Evolutionary conservation across 495 filamentous ascomycete genomes (phyloP).

Genomic region (Neurospora discreta): DNA sequence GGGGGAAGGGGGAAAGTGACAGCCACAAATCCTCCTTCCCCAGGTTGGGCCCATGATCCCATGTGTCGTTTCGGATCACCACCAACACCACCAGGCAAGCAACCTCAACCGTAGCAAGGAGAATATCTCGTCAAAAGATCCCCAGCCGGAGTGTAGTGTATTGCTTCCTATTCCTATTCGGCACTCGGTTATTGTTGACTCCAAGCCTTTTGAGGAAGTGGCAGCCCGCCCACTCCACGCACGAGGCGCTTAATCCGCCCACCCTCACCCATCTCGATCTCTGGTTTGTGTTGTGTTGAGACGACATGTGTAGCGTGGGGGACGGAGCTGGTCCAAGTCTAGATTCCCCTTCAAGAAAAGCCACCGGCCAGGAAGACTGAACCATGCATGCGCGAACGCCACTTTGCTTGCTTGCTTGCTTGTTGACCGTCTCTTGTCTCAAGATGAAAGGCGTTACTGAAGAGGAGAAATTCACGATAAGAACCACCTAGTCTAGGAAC

Average conservation of each 20-base stretch:
- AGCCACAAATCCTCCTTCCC: neutral
- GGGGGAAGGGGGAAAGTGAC: neutral
- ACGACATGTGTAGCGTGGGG: neutral
- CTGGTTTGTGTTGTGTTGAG: neutral
- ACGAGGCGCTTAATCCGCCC: neutral
- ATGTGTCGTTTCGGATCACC: neutral
- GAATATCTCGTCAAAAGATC: neutral
- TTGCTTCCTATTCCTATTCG: neutral
- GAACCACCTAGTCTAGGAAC: neutral
- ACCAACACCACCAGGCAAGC: neutral
- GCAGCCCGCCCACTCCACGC: neutral
- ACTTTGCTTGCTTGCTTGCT: neutral
- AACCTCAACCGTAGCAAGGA: neutral
- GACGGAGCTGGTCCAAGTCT: neutral
- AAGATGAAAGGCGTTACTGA: neutral
- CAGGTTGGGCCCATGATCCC: neutral
- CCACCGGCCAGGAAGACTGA: neutral
- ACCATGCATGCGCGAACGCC: neutral
- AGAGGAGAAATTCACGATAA: neutral
- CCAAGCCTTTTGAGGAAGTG: neutral
- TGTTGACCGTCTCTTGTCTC: neutral
- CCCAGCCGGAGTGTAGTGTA: neutral
- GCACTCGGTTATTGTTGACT: neutral
- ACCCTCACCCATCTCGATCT: neutral
- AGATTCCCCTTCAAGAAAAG: neutral